Evolutionary conservation across 176 grass and related monocot genomes (phyloP).

Genomic region (Rhipidocladum racemiflorum): DNA sequence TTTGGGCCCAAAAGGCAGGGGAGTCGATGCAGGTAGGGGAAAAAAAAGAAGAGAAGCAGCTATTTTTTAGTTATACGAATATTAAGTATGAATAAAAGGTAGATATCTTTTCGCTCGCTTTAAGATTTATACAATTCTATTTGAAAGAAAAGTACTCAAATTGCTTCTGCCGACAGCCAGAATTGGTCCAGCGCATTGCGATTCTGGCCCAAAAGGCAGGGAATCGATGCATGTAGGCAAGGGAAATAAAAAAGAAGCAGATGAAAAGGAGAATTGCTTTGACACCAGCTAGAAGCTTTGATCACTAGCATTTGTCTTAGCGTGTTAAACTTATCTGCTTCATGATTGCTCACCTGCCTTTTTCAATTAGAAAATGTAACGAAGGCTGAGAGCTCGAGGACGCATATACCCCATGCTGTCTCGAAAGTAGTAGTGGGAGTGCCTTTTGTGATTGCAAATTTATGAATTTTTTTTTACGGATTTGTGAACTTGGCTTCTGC

Average conservation of each 20-base stretch:
- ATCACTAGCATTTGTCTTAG: neutral
- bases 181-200: too few species aligned
- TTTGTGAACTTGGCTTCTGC: constrained; percentile 11
- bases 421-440: neutral
- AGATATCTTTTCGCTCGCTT: too few species aligned
- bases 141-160: too few species aligned
- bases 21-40: neutral
- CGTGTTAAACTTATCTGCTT: constrained; percentile 35
- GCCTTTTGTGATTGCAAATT: constrained; percentile 26
- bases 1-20: neutral
- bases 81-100: too few species aligned
- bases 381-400: constrained; percentile 22
- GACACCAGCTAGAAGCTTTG: constrained; percentile 11
- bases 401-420: neutral
- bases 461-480: neutral
- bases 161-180: too few species aligned
- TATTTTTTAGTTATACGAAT: too few species aligned
- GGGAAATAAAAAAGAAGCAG: neutral
- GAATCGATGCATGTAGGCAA: neutral
- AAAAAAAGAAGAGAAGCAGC: neutral
- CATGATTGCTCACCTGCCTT: constrained; percentile 23
- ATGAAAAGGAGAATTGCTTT: constrained; percentile 10
- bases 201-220: too few species aligned
- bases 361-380: constrained; percentile 26
- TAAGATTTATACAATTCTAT: too few species aligned